These are phyloP conservation scores for Coelastrella sp. DNA, from an alignment of 139 green algal genomes.

Conservation along the genomic window DNA sequence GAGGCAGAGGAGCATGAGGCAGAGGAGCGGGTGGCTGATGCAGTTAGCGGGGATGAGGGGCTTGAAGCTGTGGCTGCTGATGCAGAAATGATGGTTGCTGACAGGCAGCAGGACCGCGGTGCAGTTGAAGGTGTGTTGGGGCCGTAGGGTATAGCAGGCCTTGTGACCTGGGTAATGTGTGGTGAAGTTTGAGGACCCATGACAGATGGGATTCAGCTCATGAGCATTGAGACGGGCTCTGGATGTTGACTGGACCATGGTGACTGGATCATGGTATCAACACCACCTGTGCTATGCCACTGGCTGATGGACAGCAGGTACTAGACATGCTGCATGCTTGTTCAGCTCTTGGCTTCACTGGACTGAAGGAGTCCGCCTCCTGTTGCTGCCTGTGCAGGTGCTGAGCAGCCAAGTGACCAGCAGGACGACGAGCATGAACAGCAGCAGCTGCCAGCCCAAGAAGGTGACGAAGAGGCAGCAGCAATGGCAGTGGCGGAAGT, in stretches of 20 bases:
- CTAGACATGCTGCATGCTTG: neutral
- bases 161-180: neutral
- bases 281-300: too few relatives aligned
- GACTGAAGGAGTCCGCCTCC: neutral
- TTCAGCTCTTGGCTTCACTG: neutral
- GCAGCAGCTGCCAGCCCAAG: conserved; percentile 25
- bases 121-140: neutral
- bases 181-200: too few relatives aligned
- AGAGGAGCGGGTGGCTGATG: neutral
- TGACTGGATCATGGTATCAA: too few relatives aligned
- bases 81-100: neutral
- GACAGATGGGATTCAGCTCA: too few relatives aligned
- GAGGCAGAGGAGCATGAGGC: neutral
- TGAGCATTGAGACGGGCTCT: too few relatives aligned
- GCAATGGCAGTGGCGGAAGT: neutral
- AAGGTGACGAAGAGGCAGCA: neutral
- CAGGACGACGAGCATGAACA: neutral
- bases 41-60: neutral
- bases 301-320: too few relatives aligned
- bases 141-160: neutral
- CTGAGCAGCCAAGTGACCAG: neutral
- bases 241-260: too few relatives aligned
- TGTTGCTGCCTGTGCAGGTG: neutral
- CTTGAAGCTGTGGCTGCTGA: neutral
- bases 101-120: neutral